A percentile compares a stretch with the other conserved stretches of the same genome.
phyloP scores from a whole-genome alignment of 1,284 basidiomycete species.

The Ceratobasidium sp. region DNA sequence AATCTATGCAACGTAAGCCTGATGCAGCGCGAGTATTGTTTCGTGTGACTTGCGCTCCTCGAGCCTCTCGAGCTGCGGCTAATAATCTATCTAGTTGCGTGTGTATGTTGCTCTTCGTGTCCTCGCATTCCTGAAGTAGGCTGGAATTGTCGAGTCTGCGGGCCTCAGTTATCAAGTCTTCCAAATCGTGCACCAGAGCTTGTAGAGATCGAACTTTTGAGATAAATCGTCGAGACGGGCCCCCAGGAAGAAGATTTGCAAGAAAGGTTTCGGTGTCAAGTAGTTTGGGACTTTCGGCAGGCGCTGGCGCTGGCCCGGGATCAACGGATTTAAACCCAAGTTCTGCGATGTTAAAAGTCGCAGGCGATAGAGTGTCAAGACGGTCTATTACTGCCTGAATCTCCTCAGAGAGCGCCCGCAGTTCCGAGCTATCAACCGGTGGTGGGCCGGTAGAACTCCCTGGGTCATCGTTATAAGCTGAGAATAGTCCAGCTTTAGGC shows the following conservation, averaged over 20 bases:
- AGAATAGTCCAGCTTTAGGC: not conserved
- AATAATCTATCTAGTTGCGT: not conserved
- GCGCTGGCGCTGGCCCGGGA: not conserved
- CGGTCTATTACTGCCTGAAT: not conserved
- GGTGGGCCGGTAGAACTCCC: not conserved
- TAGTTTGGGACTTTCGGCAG: not conserved
- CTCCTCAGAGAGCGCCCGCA: not conserved
- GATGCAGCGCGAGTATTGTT: not conserved
- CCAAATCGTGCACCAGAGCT: not conserved
- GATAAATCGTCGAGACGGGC: not conserved
- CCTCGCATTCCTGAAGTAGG: not conserved
- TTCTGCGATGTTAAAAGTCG: not conserved
- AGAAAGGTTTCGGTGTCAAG: not conserved
- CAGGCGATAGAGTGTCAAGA: not conserved
- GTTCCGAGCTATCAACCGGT: not conserved
- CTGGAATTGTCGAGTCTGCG: not conserved
- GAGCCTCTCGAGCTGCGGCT: not conserved
- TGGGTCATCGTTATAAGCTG: too few species aligned
- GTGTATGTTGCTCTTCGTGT: not conserved
- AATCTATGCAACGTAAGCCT: not conserved
- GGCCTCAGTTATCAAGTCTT: not conserved
- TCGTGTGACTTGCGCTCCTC: not conserved
- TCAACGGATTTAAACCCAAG: not conserved
- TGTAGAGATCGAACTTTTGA: not conserved
- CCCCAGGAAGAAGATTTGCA: not conserved